Base-by-base conservation (phyloP, 805 yeast genomes). In the Kodamaea fukazawae region DNA sequence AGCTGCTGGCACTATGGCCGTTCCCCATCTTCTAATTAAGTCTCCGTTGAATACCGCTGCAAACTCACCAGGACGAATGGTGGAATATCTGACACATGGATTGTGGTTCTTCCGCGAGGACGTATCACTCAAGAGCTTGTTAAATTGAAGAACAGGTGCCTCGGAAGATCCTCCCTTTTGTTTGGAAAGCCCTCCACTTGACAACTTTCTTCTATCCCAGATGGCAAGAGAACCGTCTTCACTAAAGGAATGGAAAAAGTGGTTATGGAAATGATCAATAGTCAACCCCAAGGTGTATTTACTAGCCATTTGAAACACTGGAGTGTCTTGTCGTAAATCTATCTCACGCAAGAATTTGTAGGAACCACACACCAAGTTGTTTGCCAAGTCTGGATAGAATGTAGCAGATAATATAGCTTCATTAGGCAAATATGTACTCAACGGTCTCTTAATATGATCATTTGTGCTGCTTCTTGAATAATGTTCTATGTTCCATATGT, bases 191-290 rank as follows among this genome's bases (percentile, higher is more conserved):
- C 43, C 51, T 50, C 51, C 58, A 15, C 59, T 51, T 0, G 70
- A 58, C 33, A 86, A 56, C 47, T 75, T 81, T 47, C 95, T 67
- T 46, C 87, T 71, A 57, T 86, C 95, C 86, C 90, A 90, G 6
- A 90, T 70, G 0, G 91, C 82, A 36, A 89, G 63, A 0, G 93
- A 77, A 1, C 96, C 96, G 53, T 86, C 91, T 50, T 89, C 96
- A 37, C 86, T 78, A 46, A 77, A 77, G 0, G 95, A 81, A 12
- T 87, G 78, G 58, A 90, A 86, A 45, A 76, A 71, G 58, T 77
- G 73, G 9, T 72, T 73, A 52, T 81, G 79, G 53, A 78, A 78
- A 3, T 85, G 91, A 54, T 86, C 90, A 22, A 81, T 67, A 7
- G 76, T 70, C 33, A 90, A 71, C 13, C 84, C 84, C 50, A 78